Conservation (phyloP, 305 asterid species). For the Plantago rigida region DNA sequence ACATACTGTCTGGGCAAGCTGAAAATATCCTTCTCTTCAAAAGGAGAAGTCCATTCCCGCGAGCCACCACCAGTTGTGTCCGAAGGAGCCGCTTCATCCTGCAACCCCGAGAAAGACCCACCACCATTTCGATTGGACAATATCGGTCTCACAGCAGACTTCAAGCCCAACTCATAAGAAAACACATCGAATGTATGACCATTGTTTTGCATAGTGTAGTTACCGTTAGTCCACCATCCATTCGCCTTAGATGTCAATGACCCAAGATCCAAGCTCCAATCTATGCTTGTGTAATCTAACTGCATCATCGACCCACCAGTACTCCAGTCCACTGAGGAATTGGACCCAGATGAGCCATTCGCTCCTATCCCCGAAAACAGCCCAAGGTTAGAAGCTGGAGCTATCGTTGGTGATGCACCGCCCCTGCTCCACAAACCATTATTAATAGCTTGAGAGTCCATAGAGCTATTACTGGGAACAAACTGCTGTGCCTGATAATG, state of each 20-base stretch:
- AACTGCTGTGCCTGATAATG: constrained; percentile 13
- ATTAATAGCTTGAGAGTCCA: constrained; percentile 23
- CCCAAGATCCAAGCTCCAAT: constrained; percentile 78
- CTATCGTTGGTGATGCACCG: constrained; percentile 37
- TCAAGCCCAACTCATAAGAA: constrained; percentile 32
- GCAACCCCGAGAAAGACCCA: constrained; percentile 31
- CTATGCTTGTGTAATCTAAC: constrained; percentile 58
- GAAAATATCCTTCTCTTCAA: constrained; percentile 75
- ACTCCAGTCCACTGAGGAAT: constrained; percentile 56
- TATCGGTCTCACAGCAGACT: constrained; percentile 34
- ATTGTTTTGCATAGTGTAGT: constrained; percentile 29
- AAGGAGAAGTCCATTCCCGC: constrained; percentile 77
- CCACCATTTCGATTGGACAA: constrained; percentile 33
- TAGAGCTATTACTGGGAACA: constrained; percentile 10
- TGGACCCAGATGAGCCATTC: constrained; percentile 36
- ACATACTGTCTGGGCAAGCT: constrained; percentile 67
- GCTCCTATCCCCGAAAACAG: constrained; percentile 44
- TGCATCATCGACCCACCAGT: constrained; percentile 45
- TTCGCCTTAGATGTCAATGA: constrained; percentile 30
- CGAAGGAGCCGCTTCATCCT: constrained; percentile 28
- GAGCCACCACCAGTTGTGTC: constrained; percentile 38
- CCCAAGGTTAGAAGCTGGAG: constrained; percentile 66
- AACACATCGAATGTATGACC: constrained; percentile 36
- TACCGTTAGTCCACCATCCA: constrained; percentile 35
- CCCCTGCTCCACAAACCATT: constrained; percentile 40